Evolutionary conservation across 805 yeast genomes (phyloP), one percentile per base, ranked within the genome.

Genomic region (Saturnispora zaruensis): DNA sequence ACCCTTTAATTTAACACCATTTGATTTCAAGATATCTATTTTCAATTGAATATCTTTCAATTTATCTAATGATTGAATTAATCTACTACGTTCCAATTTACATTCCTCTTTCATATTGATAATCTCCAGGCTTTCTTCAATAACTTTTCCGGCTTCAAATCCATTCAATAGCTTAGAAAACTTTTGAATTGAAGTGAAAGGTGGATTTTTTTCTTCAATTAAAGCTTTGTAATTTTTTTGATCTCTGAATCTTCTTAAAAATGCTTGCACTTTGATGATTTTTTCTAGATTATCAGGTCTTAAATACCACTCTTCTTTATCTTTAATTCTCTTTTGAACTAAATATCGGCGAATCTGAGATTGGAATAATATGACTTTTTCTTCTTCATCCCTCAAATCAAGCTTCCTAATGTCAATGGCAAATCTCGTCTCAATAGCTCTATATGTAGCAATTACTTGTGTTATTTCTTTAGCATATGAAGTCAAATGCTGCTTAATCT

Each of bases 21-120:
- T 88, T 60, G 82, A 86, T 55, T 84, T 87, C 41, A 93, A 68
- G 41, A 89, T 68, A 6, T 87, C 84, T 52, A 87, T 77, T 61
- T 89, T 89, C 53, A 84, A 77, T 55, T 88, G 88, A 53, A 89
- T 71, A 58, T 84, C 83, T 53, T 84, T 84, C 51, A 90, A 78
- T 51, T 81, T 82, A 46, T 75, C 76, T 65, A 90, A 95, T 57
- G 87, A 68, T 33, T 74, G 77, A 55, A 82, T 91, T 58, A 87
- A 87, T 21, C 72, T 71, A 51, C 76, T 74, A n/a, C 90, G 84
- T 51, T 77, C 82, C 34, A 79, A 82, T 45, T 82, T 77, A 34
- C 91, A 84, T 23, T 48, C 51, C 33, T 46, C 46, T 34, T 45
- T 49, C 21, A 51, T 40, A 9, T 42, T 41, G 6, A 45, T 34